Evolutionary conservation across 805 yeast genomes (phyloP).

Genomic region (Dipodascopsis tothii): DNA sequence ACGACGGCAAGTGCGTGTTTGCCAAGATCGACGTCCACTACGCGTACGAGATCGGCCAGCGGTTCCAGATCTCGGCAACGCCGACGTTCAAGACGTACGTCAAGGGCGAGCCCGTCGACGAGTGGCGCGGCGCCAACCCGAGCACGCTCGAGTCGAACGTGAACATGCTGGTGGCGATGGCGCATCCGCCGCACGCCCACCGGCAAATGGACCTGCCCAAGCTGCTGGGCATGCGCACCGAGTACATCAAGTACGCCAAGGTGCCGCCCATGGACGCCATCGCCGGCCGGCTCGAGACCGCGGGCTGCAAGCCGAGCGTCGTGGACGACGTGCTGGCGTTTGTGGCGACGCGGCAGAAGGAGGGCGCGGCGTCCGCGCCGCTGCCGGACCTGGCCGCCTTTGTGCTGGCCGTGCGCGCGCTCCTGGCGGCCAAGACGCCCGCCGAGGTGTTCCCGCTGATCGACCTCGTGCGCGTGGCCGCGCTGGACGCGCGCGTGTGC

Average conservation of each 20-base stretch:
- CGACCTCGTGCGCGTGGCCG: slow-evolving; percentile 25
- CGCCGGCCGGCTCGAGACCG: slow-evolving; percentile 2
- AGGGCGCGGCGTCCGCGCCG: slow-evolving; percentile 17
- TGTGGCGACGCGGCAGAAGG: slow-evolving; percentile 9
- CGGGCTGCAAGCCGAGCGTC: slow-evolving; percentile 4
- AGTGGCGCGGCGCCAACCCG: slow-evolving; percentile 26
- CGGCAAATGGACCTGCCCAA: slow-evolving; percentile 11
- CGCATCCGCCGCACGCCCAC: slow-evolving; percentile 24
- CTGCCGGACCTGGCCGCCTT: slow-evolving; percentile 16
- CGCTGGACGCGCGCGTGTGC: slow-evolving; percentile 22
- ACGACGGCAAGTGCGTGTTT: slow-evolving; percentile 14
- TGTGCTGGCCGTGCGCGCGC: slow-evolving; percentile 1
- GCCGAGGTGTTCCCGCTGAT: slow-evolving; percentile 22
- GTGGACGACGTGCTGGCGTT: slow-evolving; percentile 12
- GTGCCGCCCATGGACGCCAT: slow-evolving; percentile 24
- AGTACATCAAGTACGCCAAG: slow-evolving; percentile 13
- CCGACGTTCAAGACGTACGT: slow-evolving; percentile 25
- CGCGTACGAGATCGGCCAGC: slow-evolving; percentile 17
- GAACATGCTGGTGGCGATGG: slow-evolving; percentile 13
- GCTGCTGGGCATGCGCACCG: slow-evolving; percentile 10
- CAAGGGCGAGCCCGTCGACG: slow-evolving; percentile 20
- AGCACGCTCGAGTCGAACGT: slow-evolving; percentile 21
- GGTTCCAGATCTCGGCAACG: slow-evolving; percentile 23
- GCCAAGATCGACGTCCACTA: slow-evolving; percentile 23
- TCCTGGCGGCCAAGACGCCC: not conserved